A percentile compares a stretch with the other conserved stretches of the same genome.
These are phyloP conservation scores for Tuber melanosporum DNA, from an alignment of 495 filamentous ascomycete genomes.

Conservation along the genomic window DNA sequence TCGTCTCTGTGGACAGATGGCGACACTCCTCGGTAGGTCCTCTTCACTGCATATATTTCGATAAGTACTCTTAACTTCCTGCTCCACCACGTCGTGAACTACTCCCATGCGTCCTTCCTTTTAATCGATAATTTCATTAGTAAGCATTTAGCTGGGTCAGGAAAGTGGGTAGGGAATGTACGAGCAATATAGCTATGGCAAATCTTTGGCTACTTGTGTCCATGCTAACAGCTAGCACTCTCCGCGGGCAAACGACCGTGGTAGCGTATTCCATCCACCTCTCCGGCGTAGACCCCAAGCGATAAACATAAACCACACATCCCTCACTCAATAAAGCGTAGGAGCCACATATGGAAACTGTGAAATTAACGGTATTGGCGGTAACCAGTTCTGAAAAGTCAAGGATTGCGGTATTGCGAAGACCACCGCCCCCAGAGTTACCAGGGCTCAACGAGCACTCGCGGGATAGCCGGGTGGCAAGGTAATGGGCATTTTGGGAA, in stretches of 20 bases:
- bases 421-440: conserved; percentile 48
- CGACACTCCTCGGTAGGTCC: conserved; percentile 60
- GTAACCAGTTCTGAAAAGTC: conserved; percentile 38
- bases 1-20: conserved; percentile 61
- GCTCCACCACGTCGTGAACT: conserved; percentile 52
- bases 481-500: conserved; percentile 29
- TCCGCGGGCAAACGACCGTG: conserved; percentile 52
- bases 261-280: conserved; percentile 26
- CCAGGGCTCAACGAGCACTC: conserved; percentile 55
- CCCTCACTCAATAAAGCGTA: conserved; percentile 56
- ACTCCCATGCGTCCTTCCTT: conserved; percentile 56
- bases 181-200: conserved; percentile 56
- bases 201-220: conserved; percentile 55
- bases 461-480: conserved; percentile 56
- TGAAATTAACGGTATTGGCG: conserved; percentile 25
- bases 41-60: conserved; percentile 59
- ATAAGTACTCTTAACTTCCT: conserved; percentile 43
- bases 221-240: conserved; percentile 58
- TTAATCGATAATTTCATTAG: conserved; percentile 1
- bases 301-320: conserved; percentile 58
- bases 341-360: conserved; percentile 49
- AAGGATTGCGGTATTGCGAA: conserved; percentile 38
- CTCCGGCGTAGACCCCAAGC: conserved; percentile 44
- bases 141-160: neutral
- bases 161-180: conserved; percentile 7